Evolutionary conservation across 2,329 filamentous ascomycete genomes (phyloP).

Genomic region (Ceratocystis huliohia): DNA sequence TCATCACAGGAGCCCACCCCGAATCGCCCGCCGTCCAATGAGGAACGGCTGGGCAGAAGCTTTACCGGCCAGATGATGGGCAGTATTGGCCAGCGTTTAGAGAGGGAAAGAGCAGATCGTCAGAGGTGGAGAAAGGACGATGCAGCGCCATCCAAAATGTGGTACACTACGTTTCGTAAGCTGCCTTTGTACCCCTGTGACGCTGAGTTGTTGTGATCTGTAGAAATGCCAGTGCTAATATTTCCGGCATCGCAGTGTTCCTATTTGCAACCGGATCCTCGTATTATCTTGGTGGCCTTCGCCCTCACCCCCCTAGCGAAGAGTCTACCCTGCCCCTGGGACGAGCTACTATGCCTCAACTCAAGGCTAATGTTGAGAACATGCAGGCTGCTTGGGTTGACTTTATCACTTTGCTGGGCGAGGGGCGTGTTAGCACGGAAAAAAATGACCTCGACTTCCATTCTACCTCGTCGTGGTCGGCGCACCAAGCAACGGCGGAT

Average conservation of each 20-base stretch:
- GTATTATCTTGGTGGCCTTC: constrained; percentile 48
- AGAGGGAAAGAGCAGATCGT: constrained; percentile 42
- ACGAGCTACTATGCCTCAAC: constrained; percentile 38
- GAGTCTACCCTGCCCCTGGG: constrained; percentile 48
- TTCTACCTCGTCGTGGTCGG: constrained; percentile 50
- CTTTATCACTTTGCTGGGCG: constrained; percentile 50
- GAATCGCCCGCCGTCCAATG: constrained; percentile 25
- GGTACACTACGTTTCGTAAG: constrained; percentile 44
- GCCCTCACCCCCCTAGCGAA: constrained; percentile 38
- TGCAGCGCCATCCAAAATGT: constrained; percentile 33
- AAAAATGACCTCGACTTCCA: constrained; percentile 44
- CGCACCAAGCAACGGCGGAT: constrained; percentile 38
- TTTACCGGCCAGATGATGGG: constrained; percentile 50
- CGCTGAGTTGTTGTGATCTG: neutral
- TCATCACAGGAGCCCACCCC: constrained; percentile 11
- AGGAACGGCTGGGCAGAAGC: constrained; percentile 30
- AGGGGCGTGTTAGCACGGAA: constrained; percentile 51
- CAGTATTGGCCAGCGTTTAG: constrained; percentile 42
- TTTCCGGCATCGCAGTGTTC: constrained; percentile 32
- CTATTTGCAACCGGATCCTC: constrained; percentile 39
- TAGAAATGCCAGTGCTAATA: neutral
- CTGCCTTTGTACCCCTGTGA: neutral
- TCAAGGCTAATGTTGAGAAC: constrained; percentile 49
- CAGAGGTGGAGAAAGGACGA: constrained; percentile 35
- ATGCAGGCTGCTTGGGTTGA: constrained; percentile 60